Evolutionary conservation across 2,329 filamentous ascomycete genomes (phyloP).

Genomic region (Pyricularia pennisetigena): DNA sequence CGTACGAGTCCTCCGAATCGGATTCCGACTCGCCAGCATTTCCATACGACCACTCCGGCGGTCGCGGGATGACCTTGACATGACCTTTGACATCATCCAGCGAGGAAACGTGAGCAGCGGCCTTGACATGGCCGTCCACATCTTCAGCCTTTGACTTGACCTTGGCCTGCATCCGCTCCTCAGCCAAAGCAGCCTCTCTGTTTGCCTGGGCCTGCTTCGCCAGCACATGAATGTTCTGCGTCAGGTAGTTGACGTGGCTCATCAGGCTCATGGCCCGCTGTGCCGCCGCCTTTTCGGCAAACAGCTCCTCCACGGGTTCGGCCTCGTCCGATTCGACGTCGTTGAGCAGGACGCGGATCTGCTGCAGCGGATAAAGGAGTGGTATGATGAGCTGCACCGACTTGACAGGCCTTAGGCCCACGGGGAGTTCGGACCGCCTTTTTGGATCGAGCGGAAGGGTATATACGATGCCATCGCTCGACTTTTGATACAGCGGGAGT

Average conservation of each 20-base stretch:
- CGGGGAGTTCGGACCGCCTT: constrained; percentile 49
- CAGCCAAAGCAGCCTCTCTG: constrained; percentile 9
- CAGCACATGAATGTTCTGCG: constrained; percentile 59
- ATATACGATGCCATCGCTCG: constrained; percentile 59
- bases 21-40: constrained; percentile 32
- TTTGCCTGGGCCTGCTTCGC: constrained; percentile 39
- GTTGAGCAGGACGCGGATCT: constrained; percentile 55
- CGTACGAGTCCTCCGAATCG: constrained; percentile 37
- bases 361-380: constrained; percentile 59
- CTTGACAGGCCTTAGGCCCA: constrained; percentile 48
- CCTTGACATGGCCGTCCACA: constrained; percentile 12
- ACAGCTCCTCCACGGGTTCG: constrained; percentile 54
- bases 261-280: constrained; percentile 55
- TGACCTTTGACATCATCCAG: constrained; percentile 46
- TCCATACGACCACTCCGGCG: constrained; percentile 60
- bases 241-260: constrained; percentile 65
- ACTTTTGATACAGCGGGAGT: constrained; percentile 56
- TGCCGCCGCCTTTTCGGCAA: constrained; percentile 45
- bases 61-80: constrained; percentile 61
- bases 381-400: constrained; percentile 62
- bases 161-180: constrained; percentile 9
- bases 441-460: constrained; percentile 60
- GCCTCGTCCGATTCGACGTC: constrained; percentile 51
- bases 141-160: not conserved
- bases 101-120: constrained; percentile 13